Base-by-base conservation (phyloP, 78 protist genomes). In the Dictyostelium purpureum region DNA sequence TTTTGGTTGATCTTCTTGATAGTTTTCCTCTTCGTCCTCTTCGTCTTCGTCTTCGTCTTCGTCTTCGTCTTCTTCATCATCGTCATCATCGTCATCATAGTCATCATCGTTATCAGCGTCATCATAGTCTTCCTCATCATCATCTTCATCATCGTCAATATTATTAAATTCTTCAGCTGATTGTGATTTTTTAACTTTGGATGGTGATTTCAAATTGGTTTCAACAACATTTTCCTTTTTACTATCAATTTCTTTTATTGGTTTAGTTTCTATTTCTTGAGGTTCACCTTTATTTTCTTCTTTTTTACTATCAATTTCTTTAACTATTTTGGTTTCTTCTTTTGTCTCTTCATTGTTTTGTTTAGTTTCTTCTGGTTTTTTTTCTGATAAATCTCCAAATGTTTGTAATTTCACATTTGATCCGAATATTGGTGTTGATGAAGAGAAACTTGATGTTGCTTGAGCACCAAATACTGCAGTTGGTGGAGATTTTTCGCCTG, bases 381-480 rank as follows among this genome's bases (percentile, higher is more conserved):
- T n/a, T n/a, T n/a, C n/a, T 31, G n/a, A 2, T 26, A 61, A 24
- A 31, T 28, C 40, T 26, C 69, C 69, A 61, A 61, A 61, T 61
- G 69, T 28, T 61, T 61, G 24, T 31, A 31, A 31, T 1, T 19
- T 3, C 31, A 31, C 31, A 4, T 35, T 14, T 61, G 69, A 61
- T 2, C 69, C 69, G 16, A 61, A 61, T 4, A 61, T 61, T 61
- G 69, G 67, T 61, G 69, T 31, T 61, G 69, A 28, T 61, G 69
- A 61, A 4, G 69, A n/a, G 28, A 67, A 21, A 37, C 12, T 2
- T 0, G 67, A 35, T 7, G 82, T 52, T 31, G 67, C 45, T 40
- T 69, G 7, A n/a, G 24, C 85, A 12, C 35, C 85, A 52, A 37
- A 47, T 52, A 56, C 40, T 33, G 61, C 35, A 33, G 66, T 38